Percentiles rank a stretch among this genome's conserved stretches.
These are phyloP conservation scores for Sarocladium oryzae DNA, from an alignment of 2,329 filamentous ascomycete genomes.

Conservation along the genomic window DNA sequence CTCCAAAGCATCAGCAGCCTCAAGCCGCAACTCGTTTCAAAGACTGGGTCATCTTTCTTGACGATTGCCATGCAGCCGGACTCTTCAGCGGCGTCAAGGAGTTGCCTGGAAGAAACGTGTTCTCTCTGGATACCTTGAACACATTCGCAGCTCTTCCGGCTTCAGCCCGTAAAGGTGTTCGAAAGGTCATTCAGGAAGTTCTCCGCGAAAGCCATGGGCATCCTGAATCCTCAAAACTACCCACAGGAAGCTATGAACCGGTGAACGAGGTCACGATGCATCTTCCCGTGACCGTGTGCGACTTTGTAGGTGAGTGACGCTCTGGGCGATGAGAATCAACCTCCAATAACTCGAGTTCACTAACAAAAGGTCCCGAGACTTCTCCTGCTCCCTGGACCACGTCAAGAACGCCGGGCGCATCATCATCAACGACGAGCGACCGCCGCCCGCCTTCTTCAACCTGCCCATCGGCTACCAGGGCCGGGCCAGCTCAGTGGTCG, in stretches of 20 bases:
- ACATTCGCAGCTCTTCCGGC: not conserved
- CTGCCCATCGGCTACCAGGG: slow-evolving; percentile 48
- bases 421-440: slow-evolving; percentile 29
- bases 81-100: not conserved
- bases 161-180: not conserved
- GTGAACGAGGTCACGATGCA: slow-evolving; percentile 31
- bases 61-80: not conserved
- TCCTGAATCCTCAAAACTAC: slow-evolving; percentile 13
- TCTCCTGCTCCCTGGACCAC: slow-evolving; percentile 47
- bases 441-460: slow-evolving; percentile 40
- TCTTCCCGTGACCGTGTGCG: slow-evolving; percentile 47
- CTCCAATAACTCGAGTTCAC: too few species aligned
- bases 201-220: slow-evolving; percentile 20
- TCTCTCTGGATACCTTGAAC: not conserved
- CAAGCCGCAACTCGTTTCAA: slow-evolving; percentile 44
- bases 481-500: slow-evolving; percentile 41
- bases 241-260: slow-evolving; percentile 11
- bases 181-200: slow-evolving; percentile 27
- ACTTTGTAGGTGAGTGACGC: slow-evolving; percentile 38
- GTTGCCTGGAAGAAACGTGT: not conserved
- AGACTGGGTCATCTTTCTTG: slow-evolving; percentile 46
- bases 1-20: slow-evolving; percentile 25
- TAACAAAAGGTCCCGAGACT: too few species aligned
- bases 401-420: slow-evolving; percentile 41
- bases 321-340: not conserved